phyloP scores from a whole-genome alignment of 1,284 basidiomycete species.

The Coniophora puteana region DNA sequence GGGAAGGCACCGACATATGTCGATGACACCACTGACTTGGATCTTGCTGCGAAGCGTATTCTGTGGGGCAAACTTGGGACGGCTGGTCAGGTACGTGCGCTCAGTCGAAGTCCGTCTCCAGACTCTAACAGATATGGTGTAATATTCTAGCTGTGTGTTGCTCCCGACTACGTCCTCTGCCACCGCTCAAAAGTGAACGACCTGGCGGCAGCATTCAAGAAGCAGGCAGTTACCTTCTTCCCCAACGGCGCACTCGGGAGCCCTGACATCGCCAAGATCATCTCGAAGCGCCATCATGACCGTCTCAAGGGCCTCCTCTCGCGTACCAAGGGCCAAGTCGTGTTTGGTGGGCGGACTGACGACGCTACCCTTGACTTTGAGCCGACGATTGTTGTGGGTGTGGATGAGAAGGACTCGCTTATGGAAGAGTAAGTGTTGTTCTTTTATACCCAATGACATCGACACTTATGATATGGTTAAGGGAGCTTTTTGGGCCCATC shows the following conservation, averaged over 20 bases:
- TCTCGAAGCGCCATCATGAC: conserved; percentile 19
- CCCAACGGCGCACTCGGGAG: conserved; percentile 20
- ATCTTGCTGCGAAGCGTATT: conserved; percentile 40
- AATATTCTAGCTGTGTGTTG: conserved; percentile 47
- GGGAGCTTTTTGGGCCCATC: conserved; percentile 69
- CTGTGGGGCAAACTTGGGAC: conserved; percentile 56
- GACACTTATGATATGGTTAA: conserved; percentile 15
- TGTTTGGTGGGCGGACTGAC: conserved; percentile 50
- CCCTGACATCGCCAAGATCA: conserved; percentile 16
- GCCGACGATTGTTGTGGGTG: conserved; percentile 17
- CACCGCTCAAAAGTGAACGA: conserved; percentile 43
- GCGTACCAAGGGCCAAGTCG: conserved; percentile 49
- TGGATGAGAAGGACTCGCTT: conserved; percentile 18
- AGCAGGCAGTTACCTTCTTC: conserved; percentile 27
- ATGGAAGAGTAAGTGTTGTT: conserved; percentile 22
- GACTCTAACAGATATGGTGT: neutral
- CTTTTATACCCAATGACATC: neutral
- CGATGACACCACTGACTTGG: conserved; percentile 43
- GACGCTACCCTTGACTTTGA: conserved; percentile 28
- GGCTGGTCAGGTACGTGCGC: conserved; percentile 39
- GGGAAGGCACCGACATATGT: conserved; percentile 66
- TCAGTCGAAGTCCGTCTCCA: neutral
- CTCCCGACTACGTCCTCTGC: conserved; percentile 63
- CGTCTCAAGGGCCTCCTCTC: conserved; percentile 36
- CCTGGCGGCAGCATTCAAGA: conserved; percentile 50